These are phyloP conservation scores for Ochetophila trinervis DNA, from an alignment of 306 rosid species.

Conservation along the genomic window DNA sequence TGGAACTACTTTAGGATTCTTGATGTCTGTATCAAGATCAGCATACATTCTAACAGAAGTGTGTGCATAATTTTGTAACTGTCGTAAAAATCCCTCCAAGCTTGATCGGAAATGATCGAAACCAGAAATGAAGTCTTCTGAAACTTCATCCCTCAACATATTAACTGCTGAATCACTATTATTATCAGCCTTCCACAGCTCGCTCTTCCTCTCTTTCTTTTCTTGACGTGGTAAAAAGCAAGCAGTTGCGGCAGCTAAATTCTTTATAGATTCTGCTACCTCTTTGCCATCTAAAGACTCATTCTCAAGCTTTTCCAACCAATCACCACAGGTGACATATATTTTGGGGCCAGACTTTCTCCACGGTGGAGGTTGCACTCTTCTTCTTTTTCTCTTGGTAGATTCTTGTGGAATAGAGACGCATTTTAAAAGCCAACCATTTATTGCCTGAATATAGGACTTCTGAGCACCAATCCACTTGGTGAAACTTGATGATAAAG, in stretches of 20 bases:
- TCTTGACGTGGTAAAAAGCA: constrained; percentile 66
- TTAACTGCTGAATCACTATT: constrained; percentile 43
- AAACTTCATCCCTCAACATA: constrained; percentile 44
- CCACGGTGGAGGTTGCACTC: constrained; percentile 18
- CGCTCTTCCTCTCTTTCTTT: constrained; percentile 55
- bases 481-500: constrained; percentile 53
- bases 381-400: constrained; percentile 48
- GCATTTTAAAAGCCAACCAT: constrained; percentile 79
- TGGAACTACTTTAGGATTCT: constrained; percentile 27
- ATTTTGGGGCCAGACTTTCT: constrained; percentile 61
- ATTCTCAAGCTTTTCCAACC: constrained; percentile 49
- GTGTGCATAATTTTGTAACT: constrained; percentile 52
- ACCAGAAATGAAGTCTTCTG: constrained; percentile 52
- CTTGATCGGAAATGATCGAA: constrained; percentile 54
- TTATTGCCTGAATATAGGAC: constrained; percentile 61
- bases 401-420: constrained; percentile 43
- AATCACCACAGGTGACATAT: constrained; percentile 52
- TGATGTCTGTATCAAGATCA: constrained; percentile 44
- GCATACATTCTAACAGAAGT: constrained; percentile 56
- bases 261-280: constrained; percentile 55
- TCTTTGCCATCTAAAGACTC: constrained; percentile 38
- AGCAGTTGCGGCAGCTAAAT: constrained; percentile 56
- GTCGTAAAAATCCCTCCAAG: constrained; percentile 53
- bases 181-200: constrained; percentile 42
- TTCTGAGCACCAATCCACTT: constrained; percentile 86